Evolutionary conservation across 169 alveolate species (phyloP), one percentile per base, ranked within the genome.

Genomic region (Plasmodium yoelii): DNA sequence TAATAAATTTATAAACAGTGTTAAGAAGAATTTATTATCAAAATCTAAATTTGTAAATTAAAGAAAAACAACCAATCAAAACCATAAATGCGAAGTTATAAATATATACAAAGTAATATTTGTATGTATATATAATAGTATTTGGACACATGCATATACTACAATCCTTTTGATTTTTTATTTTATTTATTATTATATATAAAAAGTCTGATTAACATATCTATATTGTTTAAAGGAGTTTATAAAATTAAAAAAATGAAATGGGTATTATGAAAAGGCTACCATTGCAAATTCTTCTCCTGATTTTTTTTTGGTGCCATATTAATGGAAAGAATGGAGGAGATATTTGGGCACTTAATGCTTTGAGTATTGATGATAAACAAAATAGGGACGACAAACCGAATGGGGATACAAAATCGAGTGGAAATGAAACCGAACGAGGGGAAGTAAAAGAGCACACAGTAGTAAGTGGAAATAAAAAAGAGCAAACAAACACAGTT

Each of bases 241-340:
- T 64, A 42, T 22, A 59, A 57, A 67, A 67, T 57, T 61, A 19
- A 74, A 74, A 74, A 74, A 74, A 74, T 74, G 88, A 74, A 74
- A 74, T 74, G 71, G 88, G 88, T 74, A 74, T 51, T 55, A 61
- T 65, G 69, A 74, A 74, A 74, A 74, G 88, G 73, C 18, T 74
- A 28, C 55, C 28, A 74, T 42, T 53, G 22, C 63, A 44, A 60
- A 53, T 44, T 44, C 47, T 39, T 28, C 15, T 74, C 47, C 51
- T 74, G 69, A 26, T 74, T 44, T 49, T 74, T 59, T 46, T 74
- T 2, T 74, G 53, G 10, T 18, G 57, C 49, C 49, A 42, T 53
- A 42, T 12, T 39, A 22, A 42, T 22, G 56, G 59, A 15, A 22
- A 1, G 19, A 61, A 73, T 60, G 74, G 42, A 59, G 88, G 84